phyloP scores from a whole-genome alignment of 1,284 basidiomycete genomes.

The Puccinia horiana region DNA sequence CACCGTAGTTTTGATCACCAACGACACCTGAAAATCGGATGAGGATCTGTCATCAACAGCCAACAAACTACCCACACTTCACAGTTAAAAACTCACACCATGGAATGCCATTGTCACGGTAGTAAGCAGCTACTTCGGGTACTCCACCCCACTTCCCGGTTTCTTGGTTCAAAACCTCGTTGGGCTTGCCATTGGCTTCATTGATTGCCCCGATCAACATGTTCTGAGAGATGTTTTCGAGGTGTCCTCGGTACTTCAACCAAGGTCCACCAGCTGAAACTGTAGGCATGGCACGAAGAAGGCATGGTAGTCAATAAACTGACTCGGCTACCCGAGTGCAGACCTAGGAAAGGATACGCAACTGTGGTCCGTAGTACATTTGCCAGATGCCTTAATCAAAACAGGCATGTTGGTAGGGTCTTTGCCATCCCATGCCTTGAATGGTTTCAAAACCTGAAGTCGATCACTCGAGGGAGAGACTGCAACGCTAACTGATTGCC shows the following conservation, averaged over 20 bases:
- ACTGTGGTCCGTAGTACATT: slow-evolving; percentile 76
- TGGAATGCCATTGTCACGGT: slow-evolving; percentile 84
- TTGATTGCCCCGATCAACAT: slow-evolving; percentile 97
- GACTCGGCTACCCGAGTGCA: background rate
- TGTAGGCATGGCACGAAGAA: slow-evolving; percentile 56
- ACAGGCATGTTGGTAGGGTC: slow-evolving; percentile 84
- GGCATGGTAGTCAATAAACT: slow-evolving; percentile 68
- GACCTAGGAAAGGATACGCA: slow-evolving; percentile 52
- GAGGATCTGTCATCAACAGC: background rate
- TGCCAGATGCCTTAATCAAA: slow-evolving; percentile 97
- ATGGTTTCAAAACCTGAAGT: slow-evolving; percentile 89
- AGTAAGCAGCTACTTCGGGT: slow-evolving; percentile 78
- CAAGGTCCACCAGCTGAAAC: slow-evolving; percentile 94
- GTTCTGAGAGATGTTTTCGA: slow-evolving; percentile 98
- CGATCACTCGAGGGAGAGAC: slow-evolving; percentile 87
- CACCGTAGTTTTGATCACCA: slow-evolving; percentile 93
- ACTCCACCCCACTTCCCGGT: slow-evolving; percentile 85
- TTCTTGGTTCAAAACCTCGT: slow-evolving; percentile 88
- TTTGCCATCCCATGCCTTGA: slow-evolving; percentile 90
- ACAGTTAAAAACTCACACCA: slow-evolving; percentile 72
- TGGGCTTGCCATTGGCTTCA: slow-evolving; percentile 89
- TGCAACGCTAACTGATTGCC: slow-evolving; percentile 78
- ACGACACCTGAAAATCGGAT: slow-evolving; percentile 19
- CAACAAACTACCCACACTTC: background rate
- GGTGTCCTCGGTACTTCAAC: slow-evolving; percentile 98